These are phyloP conservation scores for Bolboschoenoplectus hybrid DNA, from an alignment of 202 grass and related monocot genomes.

Conservation along the genomic window DNA sequence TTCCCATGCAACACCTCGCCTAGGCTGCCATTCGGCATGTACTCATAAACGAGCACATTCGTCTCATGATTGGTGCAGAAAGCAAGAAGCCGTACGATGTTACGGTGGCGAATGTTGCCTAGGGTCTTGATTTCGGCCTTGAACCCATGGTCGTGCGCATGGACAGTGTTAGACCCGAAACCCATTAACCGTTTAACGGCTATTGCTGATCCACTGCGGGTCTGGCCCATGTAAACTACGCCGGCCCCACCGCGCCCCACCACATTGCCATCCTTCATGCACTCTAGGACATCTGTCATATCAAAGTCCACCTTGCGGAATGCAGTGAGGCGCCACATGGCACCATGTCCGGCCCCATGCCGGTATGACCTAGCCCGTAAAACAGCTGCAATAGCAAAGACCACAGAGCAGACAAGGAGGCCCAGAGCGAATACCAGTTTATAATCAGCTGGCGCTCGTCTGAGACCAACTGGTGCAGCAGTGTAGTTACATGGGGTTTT, in stretches of 20 bases:
- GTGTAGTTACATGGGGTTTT: constrained; percentile 43
- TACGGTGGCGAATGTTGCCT: constrained; percentile 86
- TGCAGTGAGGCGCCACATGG: constrained; percentile 64
- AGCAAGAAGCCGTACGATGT: constrained; percentile 82
- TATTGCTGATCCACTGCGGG: constrained; percentile 48
- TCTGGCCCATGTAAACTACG: constrained; percentile 64
- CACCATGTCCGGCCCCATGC: not conserved
- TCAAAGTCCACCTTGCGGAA: constrained; percentile 90
- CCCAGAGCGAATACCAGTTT: constrained; percentile 82
- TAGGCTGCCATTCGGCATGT: constrained; percentile 84
- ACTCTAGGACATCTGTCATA: constrained; percentile 70
- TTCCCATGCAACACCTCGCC: constrained; percentile 85
- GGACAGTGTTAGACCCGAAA: constrained; percentile 24
- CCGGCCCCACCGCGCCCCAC: constrained; percentile 85
- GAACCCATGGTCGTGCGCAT: constrained; percentile 81
- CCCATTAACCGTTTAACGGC: constrained; percentile 74
- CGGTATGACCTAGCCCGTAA: constrained; percentile 56
- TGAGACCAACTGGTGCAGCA: not conserved
- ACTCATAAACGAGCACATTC: constrained; percentile 94
- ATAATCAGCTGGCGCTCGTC: constrained; percentile 35
- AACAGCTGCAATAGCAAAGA: constrained; percentile 64
- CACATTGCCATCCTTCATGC: constrained; percentile 93
- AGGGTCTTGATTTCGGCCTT: constrained; percentile 83
- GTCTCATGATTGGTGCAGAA: constrained; percentile 60
- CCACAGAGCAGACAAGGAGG: constrained; percentile 63